Percentiles rank a stretch among this genome's conserved stretches.
phyloP scores from a whole-genome alignment of 108 stramenopile genomes.

The Cyclotella sp. region DNA sequence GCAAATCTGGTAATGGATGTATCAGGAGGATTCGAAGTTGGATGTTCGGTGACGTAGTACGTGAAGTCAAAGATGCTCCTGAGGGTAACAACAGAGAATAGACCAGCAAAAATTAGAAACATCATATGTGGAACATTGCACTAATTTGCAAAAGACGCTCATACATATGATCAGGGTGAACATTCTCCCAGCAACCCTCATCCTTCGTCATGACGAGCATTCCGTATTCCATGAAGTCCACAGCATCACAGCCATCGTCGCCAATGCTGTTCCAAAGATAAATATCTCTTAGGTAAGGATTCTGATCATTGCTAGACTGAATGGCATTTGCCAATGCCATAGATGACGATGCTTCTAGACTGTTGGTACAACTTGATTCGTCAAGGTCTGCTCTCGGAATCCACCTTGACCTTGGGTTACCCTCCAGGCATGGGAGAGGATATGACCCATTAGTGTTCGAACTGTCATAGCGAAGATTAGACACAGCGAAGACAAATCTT shows the following conservation, averaged over 20 bases:
- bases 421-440: slow-evolving; percentile 26
- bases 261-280: slow-evolving; percentile 30
- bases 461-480: slow-evolving; percentile 41
- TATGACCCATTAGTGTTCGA: slow-evolving; percentile 34
- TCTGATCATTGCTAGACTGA: slow-evolving; percentile 45
- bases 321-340: slow-evolving; percentile 22
- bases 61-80: slow-evolving; percentile 51
- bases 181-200: slow-evolving; percentile 59
- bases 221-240: slow-evolving; percentile 34
- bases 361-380: slow-evolving; percentile 28
- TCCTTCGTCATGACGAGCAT: slow-evolving; percentile 47
- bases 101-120: background rate
- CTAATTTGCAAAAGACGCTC: too few relatives aligned
- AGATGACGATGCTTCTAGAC: slow-evolving; percentile 23
- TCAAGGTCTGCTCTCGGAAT: slow-evolving; percentile 42
- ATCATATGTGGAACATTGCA: background rate
- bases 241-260: slow-evolving; percentile 40
- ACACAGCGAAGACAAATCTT: slow-evolving; percentile 34
- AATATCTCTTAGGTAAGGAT: slow-evolving; percentile 42
- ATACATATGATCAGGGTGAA: slow-evolving; percentile 53
- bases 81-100: background rate
- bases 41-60: slow-evolving; percentile 30
- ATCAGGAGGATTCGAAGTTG: slow-evolving; percentile 17
- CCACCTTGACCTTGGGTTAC: slow-evolving; percentile 48
- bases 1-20: slow-evolving; percentile 35